Evolutionary conservation across 2,329 filamentous ascomycete genomes (phyloP), one percentile per base, ranked within the genome.

Genomic region (Beauveria sp.): DNA sequence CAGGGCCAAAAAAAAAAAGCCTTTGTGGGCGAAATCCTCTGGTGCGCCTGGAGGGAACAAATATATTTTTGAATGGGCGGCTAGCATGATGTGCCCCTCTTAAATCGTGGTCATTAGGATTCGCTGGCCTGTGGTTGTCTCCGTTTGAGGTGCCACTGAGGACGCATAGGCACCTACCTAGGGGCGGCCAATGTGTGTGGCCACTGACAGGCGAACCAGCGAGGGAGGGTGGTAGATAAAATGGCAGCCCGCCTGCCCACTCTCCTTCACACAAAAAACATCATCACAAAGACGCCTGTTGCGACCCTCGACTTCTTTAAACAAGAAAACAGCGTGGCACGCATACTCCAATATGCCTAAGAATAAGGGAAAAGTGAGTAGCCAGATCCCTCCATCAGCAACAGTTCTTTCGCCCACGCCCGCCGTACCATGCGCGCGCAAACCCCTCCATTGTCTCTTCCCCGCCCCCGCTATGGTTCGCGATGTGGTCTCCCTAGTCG

Each of bases 291-390:
- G 24, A 62, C 55, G 47, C 47, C n/a, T 52, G 48, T 44, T 44
- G 37, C 56, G 37, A 59, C 47, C 56, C 47, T 52, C 26, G 34
- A 46, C 44, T 43, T 50, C 30, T 59, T 34, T 2, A 52, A 52
- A 46, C 6, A 56, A 20, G 40, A 40, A 46, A 30, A 26, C 28
- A 43, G 57, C 41, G 37, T 53, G 37, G 34, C 51, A 44, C 47
- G 59, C 53, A 55, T 40, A 62, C 55, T 65, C 63, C 72, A 87
- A 78, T 65, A 97, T 97, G 92, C 92, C 92, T 73, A 97, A 97
- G 91, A 97, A 97, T 78, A 97, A 97, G 88, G 92, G 92, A 92
- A 97, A 96, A 82, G 92, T 96, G 82, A 74, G 84, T 72, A 63
- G 1, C 18, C 46, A 63, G 34, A 18, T 18, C 52, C 30, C 61